These are phyloP conservation scores for Aspergillus steynii DNA, from an alignment of 495 filamentous ascomycete species.

Conservation along the genomic window DNA sequence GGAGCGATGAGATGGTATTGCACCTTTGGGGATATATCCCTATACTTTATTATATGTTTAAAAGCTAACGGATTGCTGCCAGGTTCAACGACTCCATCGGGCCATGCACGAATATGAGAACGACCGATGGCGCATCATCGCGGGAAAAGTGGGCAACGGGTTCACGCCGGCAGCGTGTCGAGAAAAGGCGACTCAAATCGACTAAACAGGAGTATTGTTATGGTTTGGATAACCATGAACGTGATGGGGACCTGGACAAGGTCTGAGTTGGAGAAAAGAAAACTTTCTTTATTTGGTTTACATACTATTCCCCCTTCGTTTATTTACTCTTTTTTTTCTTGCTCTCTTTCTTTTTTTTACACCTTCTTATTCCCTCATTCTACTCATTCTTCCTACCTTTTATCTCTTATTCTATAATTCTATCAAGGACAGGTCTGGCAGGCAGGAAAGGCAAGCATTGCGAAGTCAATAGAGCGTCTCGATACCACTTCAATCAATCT, in stretches of 20 bases:
- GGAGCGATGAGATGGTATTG: constrained; percentile 85
- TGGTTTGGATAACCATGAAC: background rate
- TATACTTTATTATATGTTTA: background rate
- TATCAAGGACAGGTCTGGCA: background rate
- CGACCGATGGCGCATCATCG: constrained; percentile 85
- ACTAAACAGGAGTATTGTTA: background rate
- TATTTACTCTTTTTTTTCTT: background rate
- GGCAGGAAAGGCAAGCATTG: background rate
- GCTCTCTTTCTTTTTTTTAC: background rate
- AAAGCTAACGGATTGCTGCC: constrained; percentile 23
- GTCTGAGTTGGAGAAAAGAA: background rate
- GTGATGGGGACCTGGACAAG: background rate
- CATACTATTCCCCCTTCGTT: background rate
- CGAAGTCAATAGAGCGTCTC: background rate
- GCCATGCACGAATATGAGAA: constrained; percentile 87
- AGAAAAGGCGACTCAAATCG: constrained; percentile 68
- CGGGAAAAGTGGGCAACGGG: constrained; percentile 81
- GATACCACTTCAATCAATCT: background rate
- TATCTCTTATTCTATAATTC: background rate
- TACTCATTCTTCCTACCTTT: background rate
- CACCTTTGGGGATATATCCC: background rate
- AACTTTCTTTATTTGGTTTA: background rate
- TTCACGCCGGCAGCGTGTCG: constrained; percentile 83
- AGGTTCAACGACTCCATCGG: constrained; percentile 76
- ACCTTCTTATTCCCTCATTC: background rate